These are phyloP conservation scores for Cercospora canescens DNA, from an alignment of 2,329 filamentous ascomycete genomes.

Conservation along the genomic window DNA sequence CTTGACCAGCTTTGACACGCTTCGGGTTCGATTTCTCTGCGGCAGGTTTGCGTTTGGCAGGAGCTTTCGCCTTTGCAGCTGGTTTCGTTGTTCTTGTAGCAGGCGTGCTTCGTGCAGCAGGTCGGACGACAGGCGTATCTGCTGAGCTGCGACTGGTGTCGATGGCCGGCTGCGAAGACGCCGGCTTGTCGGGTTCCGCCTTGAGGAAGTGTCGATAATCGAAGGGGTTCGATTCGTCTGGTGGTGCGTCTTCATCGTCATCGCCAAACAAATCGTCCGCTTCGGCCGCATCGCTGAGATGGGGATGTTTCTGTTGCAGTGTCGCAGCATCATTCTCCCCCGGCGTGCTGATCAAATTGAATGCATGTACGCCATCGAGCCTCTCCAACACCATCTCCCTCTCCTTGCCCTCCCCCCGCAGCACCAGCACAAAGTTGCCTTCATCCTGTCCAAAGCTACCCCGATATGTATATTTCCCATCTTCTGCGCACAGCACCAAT, in stretches of 20 bases:
- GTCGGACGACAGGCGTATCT: slow-evolving; percentile 23
- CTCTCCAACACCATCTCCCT: slow-evolving; percentile 61
- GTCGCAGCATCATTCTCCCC: slow-evolving; percentile 63
- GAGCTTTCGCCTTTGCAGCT: slow-evolving; percentile 13
- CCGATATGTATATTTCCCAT: slow-evolving; percentile 40
- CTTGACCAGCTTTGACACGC: slow-evolving; percentile 30
- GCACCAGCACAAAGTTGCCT: slow-evolving; percentile 66
- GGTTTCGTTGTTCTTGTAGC: slow-evolving; percentile 15
- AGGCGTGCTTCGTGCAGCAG: slow-evolving; percentile 23
- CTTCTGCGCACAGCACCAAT: slow-evolving; percentile 29
- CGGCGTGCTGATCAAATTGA: slow-evolving; percentile 76
- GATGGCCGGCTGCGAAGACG: slow-evolving; percentile 11
- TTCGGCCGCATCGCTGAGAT: slow-evolving; percentile 37
- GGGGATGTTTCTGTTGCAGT: slow-evolving; percentile 66
- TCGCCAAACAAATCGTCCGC: slow-evolving; percentile 34
- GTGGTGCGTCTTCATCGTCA: slow-evolving; percentile 37
- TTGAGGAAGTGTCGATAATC: slow-evolving; percentile 52
- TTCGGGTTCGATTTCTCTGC: slow-evolving; percentile 27
- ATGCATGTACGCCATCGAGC: slow-evolving; percentile 78
- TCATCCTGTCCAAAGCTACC: slow-evolving; percentile 51
- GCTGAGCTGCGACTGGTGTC: slow-evolving; percentile 26
- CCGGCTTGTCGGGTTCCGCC: slow-evolving; percentile 30
- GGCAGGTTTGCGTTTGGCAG: slow-evolving; percentile 26
- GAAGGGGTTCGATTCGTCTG: slow-evolving; percentile 49
- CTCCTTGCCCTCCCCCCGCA: slow-evolving; percentile 27